Evolutionary conservation across 2,329 filamentous ascomycete genomes (phyloP), one percentile per base, ranked within the genome.

Genomic region (Diplodia scrobiculata): DNA sequence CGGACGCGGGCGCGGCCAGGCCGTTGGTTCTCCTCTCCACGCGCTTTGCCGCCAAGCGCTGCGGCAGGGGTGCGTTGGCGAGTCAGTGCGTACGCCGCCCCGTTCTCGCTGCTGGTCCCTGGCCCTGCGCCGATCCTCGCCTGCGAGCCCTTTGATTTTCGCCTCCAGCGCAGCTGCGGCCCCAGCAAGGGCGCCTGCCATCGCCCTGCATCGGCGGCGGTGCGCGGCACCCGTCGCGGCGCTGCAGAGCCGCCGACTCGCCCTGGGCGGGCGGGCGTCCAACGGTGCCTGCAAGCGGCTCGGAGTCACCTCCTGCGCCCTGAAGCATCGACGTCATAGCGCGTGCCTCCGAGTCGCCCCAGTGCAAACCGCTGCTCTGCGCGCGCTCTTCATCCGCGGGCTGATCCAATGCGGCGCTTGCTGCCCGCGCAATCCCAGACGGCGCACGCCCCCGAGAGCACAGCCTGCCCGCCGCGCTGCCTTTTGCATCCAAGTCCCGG

Each of bases 51-150:
- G 13, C 11, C 5, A 11, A 19, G 29, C 52, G 17, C 29, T 3
- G 55, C 25, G 38, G 38, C 55, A 58, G 54, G 52, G 54, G 36
- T 58, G 41, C n/a, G 41, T 45, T 45, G 41, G 41, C 41, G 41
- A 45, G 41, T 45, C 41, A 45, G 19, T 47, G 48, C 41, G 41
- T 41, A 21, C 41, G 29, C 25, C 11, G 58, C 41, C 58, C 58
- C 58, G 58, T 62, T 50, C 38, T 62, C 58, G 58, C 58, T 21
- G 58, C 41, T 62, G 54, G 58, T 62, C 58, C 58, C 58, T 62
- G 58, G 58, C 58, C 34, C 34, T 36, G 34, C 10, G 41, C 17
- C 45, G 58, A 62, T 62, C 58, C 58, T 50, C 55, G 55, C 55
- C 55, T 58, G 38, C 25, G 25, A 34, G 58, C 58, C 58, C 41